These are phyloP conservation scores for Posidonia australis DNA, from an alignment of 106 monocot species.

Conservation along the genomic window DNA sequence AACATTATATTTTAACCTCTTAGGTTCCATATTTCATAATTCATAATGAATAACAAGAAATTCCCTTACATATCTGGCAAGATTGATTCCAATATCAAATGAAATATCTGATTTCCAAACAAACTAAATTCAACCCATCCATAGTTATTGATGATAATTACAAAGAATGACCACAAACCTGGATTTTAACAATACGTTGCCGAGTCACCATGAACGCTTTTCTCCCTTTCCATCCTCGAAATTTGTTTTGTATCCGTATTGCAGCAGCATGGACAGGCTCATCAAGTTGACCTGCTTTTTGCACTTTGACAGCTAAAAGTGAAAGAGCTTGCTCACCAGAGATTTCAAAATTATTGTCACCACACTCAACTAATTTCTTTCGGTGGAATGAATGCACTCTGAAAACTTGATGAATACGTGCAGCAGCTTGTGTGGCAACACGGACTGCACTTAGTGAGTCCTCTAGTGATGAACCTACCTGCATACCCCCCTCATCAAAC, in stretches of 20 bases:
- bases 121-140: too few relatives aligned
- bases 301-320: slow-evolving; percentile 33
- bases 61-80: too few relatives aligned
- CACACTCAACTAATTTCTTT: slow-evolving; percentile 56
- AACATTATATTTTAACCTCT: too few relatives aligned
- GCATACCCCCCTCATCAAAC: slow-evolving; percentile 23
- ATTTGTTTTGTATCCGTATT: slow-evolving; percentile 83
- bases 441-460: slow-evolving; percentile 72
- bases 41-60: too few relatives aligned
- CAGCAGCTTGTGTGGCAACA: slow-evolving; percentile 80
- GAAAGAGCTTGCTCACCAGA: slow-evolving; percentile 61
- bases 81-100: too few relatives aligned
- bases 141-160: too few relatives aligned
- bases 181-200: slow-evolving; percentile 84
- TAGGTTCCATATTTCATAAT: too few relatives aligned
- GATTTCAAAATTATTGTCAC: slow-evolving; percentile 41
- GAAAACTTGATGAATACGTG: slow-evolving; percentile 87
- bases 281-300: slow-evolving; percentile 36
- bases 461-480: slow-evolving; percentile 33
- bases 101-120: too few relatives aligned
- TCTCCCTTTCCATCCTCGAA: slow-evolving; percentile 96
- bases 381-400: slow-evolving; percentile 81
- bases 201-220: slow-evolving; percentile 73
- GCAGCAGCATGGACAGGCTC: slow-evolving; percentile 62
- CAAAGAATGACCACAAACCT: slow-evolving; percentile 34